These are phyloP conservation scores for Sesbania bispinosa DNA, from an alignment of 306 rosid species.

Conservation along the genomic window DNA sequence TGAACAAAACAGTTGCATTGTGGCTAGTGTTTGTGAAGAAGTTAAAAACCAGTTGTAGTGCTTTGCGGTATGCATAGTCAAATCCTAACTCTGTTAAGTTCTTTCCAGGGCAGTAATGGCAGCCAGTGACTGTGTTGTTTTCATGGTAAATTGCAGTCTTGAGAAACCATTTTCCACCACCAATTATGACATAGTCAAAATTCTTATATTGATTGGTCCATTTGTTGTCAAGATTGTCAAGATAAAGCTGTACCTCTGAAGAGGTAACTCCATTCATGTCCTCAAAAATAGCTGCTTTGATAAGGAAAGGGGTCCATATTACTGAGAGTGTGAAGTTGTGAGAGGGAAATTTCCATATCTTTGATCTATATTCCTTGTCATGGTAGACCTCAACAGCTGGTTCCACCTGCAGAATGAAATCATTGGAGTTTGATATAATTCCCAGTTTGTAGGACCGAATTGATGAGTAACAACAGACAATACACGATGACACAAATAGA, in stretches of 20 bases:
- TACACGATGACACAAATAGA: conserved; percentile 13
- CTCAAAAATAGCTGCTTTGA: conserved; percentile 63
- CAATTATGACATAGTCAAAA: conserved; percentile 55
- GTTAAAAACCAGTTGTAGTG: conserved; percentile 35
- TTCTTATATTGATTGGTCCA: conserved; percentile 55
- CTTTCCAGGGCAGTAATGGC: conserved; percentile 72
- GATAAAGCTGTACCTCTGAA: conserved; percentile 65
- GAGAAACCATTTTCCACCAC: conserved; percentile 86
- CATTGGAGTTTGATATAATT: conserved; percentile 13
- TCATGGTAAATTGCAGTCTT: conserved; percentile 75
- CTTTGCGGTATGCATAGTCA: conserved; percentile 62
- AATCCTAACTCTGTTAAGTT: conserved; percentile 70
- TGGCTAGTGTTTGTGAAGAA: conserved; percentile 45
- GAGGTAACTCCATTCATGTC: conserved; percentile 73
- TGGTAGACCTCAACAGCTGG: conserved; percentile 74
- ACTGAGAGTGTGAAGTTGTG: conserved; percentile 80
- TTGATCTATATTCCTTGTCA: conserved; percentile 80
- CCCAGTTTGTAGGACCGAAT: conserved; percentile 25
- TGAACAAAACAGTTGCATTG: conserved; percentile 51
- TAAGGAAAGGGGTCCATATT: conserved; percentile 84
- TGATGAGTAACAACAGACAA: not conserved
- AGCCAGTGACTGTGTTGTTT: conserved; percentile 45
- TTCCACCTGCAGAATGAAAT: conserved; percentile 67
- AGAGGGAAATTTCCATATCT: conserved; percentile 70
- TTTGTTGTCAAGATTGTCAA: conserved; percentile 48